Evolutionary conservation across 1,284 basidiomycete genomes (phyloP), one percentile per base, ranked within the genome.

Genomic region (Coniferiporia sulphurascens): DNA sequence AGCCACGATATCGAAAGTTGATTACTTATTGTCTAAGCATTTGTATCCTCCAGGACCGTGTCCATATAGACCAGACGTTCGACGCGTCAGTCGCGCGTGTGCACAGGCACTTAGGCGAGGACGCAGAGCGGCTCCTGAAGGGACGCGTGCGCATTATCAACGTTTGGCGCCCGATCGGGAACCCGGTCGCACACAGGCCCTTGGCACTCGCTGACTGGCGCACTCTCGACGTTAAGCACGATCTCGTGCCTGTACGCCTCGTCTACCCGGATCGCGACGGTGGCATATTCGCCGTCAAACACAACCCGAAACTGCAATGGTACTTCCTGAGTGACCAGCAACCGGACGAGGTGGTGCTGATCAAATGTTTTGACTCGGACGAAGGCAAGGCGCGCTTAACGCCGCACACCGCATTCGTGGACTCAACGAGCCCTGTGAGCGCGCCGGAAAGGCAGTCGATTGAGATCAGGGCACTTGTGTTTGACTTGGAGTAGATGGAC

Each of bases 31-130:
- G 56, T 3, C 27, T 36, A 15, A 15, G 8, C 48, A 41, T 19
- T 36, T 21, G 17, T 27, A 8, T 7, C 43, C 48, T 34, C 12
- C 56, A 71, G 71, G 66, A 66, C 52, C 66, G 65, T 43, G 79
- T 79, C 0, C 84, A 86, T 65, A 78, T 84, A 56, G 85, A 86
- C 67, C 84, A 86, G 69, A 83, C 84, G 0, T 74, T 73, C 44
- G 64, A 71, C 9, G 76, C 83, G 2, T 72, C 79, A 10, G 70
- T 78, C 21, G 73, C 71, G 1, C 80, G 83, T 19, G 83, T 86
- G 1, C 76, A 78, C 60, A 74, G 78, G 12, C 82, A 85, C 63
- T 73, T 82, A 34, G 75, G 75, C 13, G 71, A 69, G 6, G 80
- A 83, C 1, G 81, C 71, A 0, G 74, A 77, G 4, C 70, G 69